Conservation (phyloP, 495 filamentous ascomycete species). For the Cryomyces minteri region DNA sequence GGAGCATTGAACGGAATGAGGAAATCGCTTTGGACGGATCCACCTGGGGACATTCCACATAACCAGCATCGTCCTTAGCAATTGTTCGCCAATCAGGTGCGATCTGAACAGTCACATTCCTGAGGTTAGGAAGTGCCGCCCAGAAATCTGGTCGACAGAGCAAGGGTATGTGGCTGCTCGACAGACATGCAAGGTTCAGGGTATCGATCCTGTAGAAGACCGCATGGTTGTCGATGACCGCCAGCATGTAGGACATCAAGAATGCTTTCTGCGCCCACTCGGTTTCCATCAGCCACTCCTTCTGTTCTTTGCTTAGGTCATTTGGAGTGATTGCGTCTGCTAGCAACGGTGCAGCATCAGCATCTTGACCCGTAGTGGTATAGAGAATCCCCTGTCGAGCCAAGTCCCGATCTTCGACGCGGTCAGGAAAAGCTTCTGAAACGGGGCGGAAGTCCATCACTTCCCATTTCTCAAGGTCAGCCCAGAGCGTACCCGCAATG, state of each 20-base stretch:
- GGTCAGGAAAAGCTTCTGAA: no score
- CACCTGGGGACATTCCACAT: constrained; percentile 20
- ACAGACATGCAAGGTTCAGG: constrained; percentile 32
- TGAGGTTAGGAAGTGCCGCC: constrained; percentile 25
- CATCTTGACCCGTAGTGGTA: neutral
- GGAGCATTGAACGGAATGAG: constrained; percentile 26
- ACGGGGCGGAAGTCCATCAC: neutral
- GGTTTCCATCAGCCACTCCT: constrained; percentile 36
- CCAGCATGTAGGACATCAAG: constrained; percentile 33
- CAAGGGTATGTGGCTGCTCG: constrained; percentile 25
- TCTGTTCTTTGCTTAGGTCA: constrained; percentile 30
- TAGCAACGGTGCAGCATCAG: neutral
- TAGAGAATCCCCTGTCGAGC: neutral
- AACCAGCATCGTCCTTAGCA: constrained; percentile 18
- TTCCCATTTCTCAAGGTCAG: neutral
- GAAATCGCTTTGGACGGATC: constrained; percentile 24
- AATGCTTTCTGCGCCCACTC: constrained; percentile 40
- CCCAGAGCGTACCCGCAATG: neutral
- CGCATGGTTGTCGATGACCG: constrained; percentile 28
- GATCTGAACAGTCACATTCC: constrained; percentile 26
- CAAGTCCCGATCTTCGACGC: neutral
- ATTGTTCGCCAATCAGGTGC: constrained; percentile 36
- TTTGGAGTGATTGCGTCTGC: constrained; percentile 19
- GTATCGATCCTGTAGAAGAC: constrained; percentile 25
- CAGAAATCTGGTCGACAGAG: constrained; percentile 32